Evolutionary conservation across 1,284 basidiomycete genomes (phyloP), one percentile per base, ranked within the genome.

Genomic region (Irpex sp.): DNA sequence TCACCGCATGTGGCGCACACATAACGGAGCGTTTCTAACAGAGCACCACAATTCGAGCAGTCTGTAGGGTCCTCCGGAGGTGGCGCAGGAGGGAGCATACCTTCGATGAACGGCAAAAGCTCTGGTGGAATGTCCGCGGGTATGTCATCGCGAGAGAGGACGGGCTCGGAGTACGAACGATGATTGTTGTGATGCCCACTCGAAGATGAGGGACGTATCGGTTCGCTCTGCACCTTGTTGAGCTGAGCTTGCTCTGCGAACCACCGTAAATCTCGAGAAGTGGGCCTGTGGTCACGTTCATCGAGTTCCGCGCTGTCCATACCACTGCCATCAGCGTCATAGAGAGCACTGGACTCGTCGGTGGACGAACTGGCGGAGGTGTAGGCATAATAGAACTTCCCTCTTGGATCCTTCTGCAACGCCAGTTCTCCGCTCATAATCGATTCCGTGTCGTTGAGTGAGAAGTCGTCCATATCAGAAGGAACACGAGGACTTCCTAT

Each of bases 1-100:
- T 92, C 90, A 11, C 94, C 93, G 69, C 94, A 96, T 21, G 87
- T 89, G 5, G 87, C 83, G 70, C 94, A 97, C 13, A 95, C 88
- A 71, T 96, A 96, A 57, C 92, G 88, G 74, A 95, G 87, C 19
- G 86, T 82, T 62, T 94, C 89, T 7, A 97, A 78, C 4, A 87
- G 71, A 0, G 82, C 73, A 13, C 90, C 90, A 69, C 94, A 97
- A 35, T 86, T 84, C 0, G 93, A 94, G 74, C 94, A 96, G 65
- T 87, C 84, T 0, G 92, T 92, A 4, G 93, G 84, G 37, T 85
- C 80, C 15, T 84, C 82, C 1, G 85, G 83, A 3, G 90, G 86
- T 33, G 26, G 26, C 26, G 53, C 21, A 1, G 33, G 53, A 13
- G 86, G 84, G 0, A 78, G 75, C 31, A 74, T 81, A 26, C 73